These are phyloP conservation scores for Meripilus lineatus DNA, from an alignment of 1,284 basidiomycete species.

Conservation along the genomic window DNA sequence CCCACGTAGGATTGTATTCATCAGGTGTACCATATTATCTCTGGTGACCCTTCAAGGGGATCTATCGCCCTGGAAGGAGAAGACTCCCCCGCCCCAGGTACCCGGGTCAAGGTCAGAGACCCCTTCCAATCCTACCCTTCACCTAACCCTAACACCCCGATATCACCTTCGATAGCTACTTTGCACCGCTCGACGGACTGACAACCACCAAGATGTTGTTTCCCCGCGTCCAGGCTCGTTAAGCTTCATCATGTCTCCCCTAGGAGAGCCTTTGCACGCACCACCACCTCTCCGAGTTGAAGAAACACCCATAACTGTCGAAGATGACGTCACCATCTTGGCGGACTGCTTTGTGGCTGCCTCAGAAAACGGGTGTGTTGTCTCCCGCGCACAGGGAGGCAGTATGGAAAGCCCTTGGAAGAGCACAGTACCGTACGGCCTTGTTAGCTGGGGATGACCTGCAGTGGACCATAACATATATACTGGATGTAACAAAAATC, in stretches of 20 bases:
- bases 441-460: background rate
- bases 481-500: background rate
- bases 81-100: slow-evolving; percentile 51
- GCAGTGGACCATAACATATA: background rate
- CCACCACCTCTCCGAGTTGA: no score
- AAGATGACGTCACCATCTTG: slow-evolving; percentile 21
- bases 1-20: no score
- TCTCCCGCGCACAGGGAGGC: slow-evolving; percentile 9
- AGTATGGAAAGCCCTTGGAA: background rate
- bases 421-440: background rate
- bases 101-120: slow-evolving; percentile 53
- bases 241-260: slow-evolving; percentile 12
- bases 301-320: no score
- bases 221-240: no score
- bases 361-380: slow-evolving; percentile 56
- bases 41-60: slow-evolving; percentile 78
- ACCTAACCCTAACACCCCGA: background rate
- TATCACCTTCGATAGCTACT: background rate
- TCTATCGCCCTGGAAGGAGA: slow-evolving; percentile 66
- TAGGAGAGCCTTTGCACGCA: no score
- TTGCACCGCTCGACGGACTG: no score
- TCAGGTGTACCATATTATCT: slow-evolving; percentile 57
- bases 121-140: background rate
- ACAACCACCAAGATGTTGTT: no score
- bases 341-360: slow-evolving; percentile 42